These are phyloP conservation scores for Coemansia sp. DNA, from an alignment of 192 early-diverging fungal genomes.

Conservation along the genomic window DNA sequence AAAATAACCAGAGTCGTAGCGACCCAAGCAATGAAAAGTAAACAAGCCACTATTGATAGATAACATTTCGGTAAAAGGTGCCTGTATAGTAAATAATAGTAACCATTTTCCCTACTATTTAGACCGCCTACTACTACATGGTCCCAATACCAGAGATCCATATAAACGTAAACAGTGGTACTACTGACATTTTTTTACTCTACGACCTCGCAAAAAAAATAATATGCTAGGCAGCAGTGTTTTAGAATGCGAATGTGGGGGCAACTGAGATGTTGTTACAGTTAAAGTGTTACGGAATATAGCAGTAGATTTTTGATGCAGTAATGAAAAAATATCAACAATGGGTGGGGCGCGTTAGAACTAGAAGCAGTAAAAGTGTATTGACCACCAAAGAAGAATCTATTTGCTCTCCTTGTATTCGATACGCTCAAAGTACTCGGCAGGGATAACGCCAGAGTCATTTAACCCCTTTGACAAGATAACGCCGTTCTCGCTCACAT, in stretches of 20 bases:
- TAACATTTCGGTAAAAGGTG: neutral
- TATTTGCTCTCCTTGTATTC: constrained; percentile 6
- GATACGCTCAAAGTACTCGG: constrained; percentile 69
- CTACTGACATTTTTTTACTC: neutral
- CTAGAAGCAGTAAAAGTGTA: neutral
- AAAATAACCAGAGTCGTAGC: neutral
- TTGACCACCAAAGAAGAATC: neutral
- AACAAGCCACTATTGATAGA: neutral
- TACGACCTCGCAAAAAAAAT: neutral
- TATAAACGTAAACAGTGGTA: neutral
- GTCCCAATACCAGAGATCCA: neutral
- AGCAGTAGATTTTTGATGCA: neutral
- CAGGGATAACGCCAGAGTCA: constrained; percentile 58
- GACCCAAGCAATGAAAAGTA: neutral
- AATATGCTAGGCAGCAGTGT: neutral
- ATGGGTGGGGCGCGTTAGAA: neutral
- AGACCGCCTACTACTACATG: neutral
- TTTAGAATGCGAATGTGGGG: neutral
- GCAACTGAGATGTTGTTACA: neutral
- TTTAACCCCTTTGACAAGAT: constrained; percentile 69
- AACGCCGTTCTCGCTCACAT: constrained; percentile 75
- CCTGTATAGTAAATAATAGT: constrained; percentile 3
- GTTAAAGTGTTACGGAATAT: neutral
- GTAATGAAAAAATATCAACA: neutral
- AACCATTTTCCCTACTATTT: neutral